These are phyloP conservation scores for Ceratobasidium sp. DNA, from an alignment of 1,284 basidiomycete species.

Conservation along the genomic window DNA sequence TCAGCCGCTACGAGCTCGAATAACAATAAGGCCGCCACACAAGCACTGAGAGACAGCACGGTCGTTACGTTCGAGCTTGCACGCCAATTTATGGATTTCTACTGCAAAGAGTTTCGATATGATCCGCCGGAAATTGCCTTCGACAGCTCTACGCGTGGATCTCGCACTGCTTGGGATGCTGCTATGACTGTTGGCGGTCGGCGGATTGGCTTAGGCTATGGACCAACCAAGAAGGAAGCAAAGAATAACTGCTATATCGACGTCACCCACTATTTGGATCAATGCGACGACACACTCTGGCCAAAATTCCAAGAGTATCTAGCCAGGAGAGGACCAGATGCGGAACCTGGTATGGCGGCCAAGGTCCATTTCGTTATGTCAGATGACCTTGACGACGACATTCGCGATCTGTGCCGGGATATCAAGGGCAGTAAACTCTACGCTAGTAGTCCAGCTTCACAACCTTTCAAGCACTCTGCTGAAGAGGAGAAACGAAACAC, in stretches of 20 bases:
- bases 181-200: constrained; percentile 83
- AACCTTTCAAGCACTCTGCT: constrained; percentile 49
- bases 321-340: constrained; percentile 62
- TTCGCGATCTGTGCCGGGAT: constrained; percentile 77
- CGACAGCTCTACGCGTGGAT: constrained; percentile 52
- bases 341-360: constrained; percentile 75
- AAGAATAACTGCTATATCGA: constrained; percentile 85
- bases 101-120: constrained; percentile 85
- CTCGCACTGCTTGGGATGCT: constrained; percentile 74
- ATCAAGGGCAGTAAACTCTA: constrained; percentile 67
- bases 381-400: constrained; percentile 74
- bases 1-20: background rate
- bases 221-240: constrained; percentile 78
- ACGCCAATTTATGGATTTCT: constrained; percentile 94
- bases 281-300: constrained; percentile 86
- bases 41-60: constrained; percentile 71
- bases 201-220: constrained; percentile 82
- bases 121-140: constrained; percentile 82
- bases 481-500: constrained; percentile 46
- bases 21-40: constrained; percentile 45
- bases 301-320: constrained; percentile 67
- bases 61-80: constrained; percentile 78
- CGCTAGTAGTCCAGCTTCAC: constrained; percentile 59
- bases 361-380: constrained; percentile 78
- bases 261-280: constrained; percentile 86